phyloP scores from a whole-genome alignment of 768 basidiomycete species.

The Leccinum boreale region DNA sequence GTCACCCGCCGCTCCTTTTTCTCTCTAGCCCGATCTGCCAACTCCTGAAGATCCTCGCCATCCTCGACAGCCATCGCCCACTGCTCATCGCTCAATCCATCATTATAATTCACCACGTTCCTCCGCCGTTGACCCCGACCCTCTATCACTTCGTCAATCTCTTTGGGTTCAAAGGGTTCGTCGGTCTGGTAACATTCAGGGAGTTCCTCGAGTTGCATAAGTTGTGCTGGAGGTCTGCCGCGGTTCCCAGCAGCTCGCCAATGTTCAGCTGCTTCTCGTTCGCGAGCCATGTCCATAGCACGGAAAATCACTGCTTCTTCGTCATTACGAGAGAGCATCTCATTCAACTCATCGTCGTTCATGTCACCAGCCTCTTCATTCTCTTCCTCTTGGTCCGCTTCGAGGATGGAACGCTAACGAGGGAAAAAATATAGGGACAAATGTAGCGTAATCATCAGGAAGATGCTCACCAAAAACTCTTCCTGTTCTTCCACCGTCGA shows the following conservation, averaged over 20 bases:
- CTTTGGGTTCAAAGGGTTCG: conserved; percentile 72
- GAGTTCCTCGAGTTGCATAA: conserved; percentile 86
- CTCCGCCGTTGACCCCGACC: conserved; percentile 85
- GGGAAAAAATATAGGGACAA: conserved; percentile 8
- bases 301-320: conserved; percentile 75
- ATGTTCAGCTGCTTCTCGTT: conserved; percentile 54
- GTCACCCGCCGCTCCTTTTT: conserved; percentile 61
- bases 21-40: conserved; percentile 61
- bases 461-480: conserved; percentile 71
- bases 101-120: conserved; percentile 87
- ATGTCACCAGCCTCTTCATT: conserved; percentile 89
- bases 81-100: conserved; percentile 91
- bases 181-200: conserved; percentile 89
- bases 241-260: conserved; percentile 77
- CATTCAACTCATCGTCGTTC: conserved; percentile 94
- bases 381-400: conserved; percentile 87
- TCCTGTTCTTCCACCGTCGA: conserved; percentile 98
- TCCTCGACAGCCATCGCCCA: conserved; percentile 87
- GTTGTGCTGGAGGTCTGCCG: conserved; percentile 69
- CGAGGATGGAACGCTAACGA: conserved; percentile 78
- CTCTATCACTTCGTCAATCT: conserved; percentile 49
- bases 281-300: conserved; percentile 78
- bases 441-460: neutral
- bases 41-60: conserved; percentile 74
- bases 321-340: conserved; percentile 83